These are phyloP conservation scores for Lachnellula willkommii DNA, from an alignment of 2,329 filamentous ascomycete genomes.

Conservation along the genomic window DNA sequence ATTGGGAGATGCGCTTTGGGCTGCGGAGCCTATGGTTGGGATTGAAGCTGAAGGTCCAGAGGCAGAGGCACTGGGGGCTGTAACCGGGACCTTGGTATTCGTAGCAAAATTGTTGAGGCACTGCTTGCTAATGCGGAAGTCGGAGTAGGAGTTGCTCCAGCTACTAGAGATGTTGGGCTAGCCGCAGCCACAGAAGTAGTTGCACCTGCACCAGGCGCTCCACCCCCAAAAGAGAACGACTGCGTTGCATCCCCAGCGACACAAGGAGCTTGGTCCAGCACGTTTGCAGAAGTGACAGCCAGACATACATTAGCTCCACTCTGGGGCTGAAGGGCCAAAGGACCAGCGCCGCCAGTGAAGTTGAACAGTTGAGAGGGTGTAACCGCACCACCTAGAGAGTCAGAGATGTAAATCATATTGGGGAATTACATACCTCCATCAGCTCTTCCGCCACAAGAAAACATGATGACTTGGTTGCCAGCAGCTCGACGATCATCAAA, in stretches of 20 bases:
- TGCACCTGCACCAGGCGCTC: not conserved
- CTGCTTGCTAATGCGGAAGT: conserved; percentile 6
- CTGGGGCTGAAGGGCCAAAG: conserved; percentile 40
- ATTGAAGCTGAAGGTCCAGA: not conserved
- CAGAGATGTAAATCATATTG: not conserved
- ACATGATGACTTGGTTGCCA: conserved; percentile 50
- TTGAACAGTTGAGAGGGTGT: conserved; percentile 49
- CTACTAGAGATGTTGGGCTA: not conserved
- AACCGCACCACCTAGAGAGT: conserved; percentile 38
- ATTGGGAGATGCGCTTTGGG: conserved; percentile 16
- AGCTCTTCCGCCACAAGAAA: conserved; percentile 54
- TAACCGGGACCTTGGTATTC: not conserved
- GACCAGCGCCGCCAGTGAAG: conserved; percentile 39
- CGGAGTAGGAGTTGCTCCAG: conserved; percentile 1
- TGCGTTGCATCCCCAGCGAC: conserved; percentile 37
- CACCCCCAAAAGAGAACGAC: conserved; percentile 35
- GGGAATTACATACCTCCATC: conserved; percentile 40
- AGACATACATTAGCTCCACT: conserved; percentile 46
- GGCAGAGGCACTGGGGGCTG: not conserved
- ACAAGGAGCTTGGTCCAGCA: conserved; percentile 42
- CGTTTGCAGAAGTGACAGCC: conserved; percentile 37
- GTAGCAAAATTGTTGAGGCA: conserved; percentile 1
- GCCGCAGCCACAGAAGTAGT: conserved; percentile 2
- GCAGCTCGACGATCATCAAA: conserved; percentile 48
- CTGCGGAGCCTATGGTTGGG: conserved; percentile 3